Percentiles rank a stretch among this genome's conserved stretches.
Conservation (phyloP, 1,284 basidiomycete species). For the Trichosporon sp. region DNA sequence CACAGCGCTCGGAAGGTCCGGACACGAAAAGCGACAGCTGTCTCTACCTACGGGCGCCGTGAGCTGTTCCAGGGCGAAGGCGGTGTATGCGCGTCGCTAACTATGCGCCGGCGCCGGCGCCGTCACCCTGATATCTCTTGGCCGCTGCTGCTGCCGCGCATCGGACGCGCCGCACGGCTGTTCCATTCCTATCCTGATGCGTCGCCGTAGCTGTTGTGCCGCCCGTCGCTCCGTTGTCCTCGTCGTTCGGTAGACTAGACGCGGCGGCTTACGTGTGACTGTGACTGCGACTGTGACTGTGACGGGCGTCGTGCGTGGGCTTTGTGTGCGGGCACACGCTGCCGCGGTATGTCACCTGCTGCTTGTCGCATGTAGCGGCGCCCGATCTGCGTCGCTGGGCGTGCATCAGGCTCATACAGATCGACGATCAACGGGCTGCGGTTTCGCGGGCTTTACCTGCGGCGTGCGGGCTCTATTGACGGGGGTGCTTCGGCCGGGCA, state of each 20-base stretch:
- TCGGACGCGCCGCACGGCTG: not conserved
- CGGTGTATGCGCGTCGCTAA: not conserved
- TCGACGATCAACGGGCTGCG: not conserved
- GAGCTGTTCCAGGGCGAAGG: not conserved
- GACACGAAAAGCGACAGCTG: not conserved
- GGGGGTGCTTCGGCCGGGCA: no score
- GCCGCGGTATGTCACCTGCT: not conserved
- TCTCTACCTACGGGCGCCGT: no score
- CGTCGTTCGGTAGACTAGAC: no score
- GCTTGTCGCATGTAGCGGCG: not conserved
- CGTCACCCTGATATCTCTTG: not conserved
- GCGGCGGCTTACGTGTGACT: no score
- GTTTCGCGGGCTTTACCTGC: not conserved
- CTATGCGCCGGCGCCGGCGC: not conserved
- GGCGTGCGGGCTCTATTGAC: not conserved
- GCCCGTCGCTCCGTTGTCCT: no score
- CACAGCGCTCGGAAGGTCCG: not conserved
- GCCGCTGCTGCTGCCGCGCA: not conserved
- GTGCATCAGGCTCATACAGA: not conserved
- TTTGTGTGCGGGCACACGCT: not conserved
- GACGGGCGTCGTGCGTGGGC: no score
- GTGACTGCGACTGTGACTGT: no score
- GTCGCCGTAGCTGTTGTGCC: not conserved
- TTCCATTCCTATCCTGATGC: not conserved
- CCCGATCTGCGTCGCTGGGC: no score